These are phyloP conservation scores for Leccinum disarticulatum DNA, from an alignment of 768 basidiomycete species.

Conservation along the genomic window DNA sequence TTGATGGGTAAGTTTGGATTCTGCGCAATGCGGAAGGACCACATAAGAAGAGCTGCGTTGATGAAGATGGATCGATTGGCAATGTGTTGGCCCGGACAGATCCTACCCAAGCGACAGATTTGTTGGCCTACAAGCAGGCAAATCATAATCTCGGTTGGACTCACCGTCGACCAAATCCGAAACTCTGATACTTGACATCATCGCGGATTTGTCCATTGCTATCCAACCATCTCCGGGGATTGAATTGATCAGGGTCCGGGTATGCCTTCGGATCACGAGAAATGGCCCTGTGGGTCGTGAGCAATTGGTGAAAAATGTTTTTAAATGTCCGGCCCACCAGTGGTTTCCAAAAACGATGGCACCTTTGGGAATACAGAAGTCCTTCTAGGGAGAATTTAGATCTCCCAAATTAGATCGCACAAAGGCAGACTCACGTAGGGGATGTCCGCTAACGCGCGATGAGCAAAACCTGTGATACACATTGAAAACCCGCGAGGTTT, in stretches of 20 bases:
- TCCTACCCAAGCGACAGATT: slow-evolving; percentile 31
- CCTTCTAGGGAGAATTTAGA: slow-evolving; percentile 27
- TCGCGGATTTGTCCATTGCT: slow-evolving; percentile 43
- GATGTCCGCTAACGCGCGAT: slow-evolving; percentile 64
- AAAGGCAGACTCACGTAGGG: slow-evolving; percentile 46
- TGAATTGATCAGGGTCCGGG: slow-evolving; percentile 57
- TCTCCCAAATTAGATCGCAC: background rate
- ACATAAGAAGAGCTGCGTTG: slow-evolving; percentile 61
- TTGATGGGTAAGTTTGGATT: slow-evolving; percentile 47
- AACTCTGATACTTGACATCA: slow-evolving; percentile 52
- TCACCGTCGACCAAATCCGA: slow-evolving; percentile 54
- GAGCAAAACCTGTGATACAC: slow-evolving; percentile 48
- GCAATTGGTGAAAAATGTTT: background rate
- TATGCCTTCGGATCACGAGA: slow-evolving; percentile 58
- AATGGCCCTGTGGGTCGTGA: slow-evolving; percentile 42
- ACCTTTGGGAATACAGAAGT: slow-evolving; percentile 36
- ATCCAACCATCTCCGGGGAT: slow-evolving; percentile 57
- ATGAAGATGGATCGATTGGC: slow-evolving; percentile 62
- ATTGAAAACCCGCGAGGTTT: background rate
- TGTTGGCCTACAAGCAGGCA: background rate
- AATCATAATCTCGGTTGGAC: background rate
- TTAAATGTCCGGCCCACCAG: slow-evolving; percentile 24
- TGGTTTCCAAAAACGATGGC: slow-evolving; percentile 38
- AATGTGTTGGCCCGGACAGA: slow-evolving; percentile 67
- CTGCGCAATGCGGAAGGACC: slow-evolving; percentile 59